Conservation (phyloP, 306 rosid species). For the Pyrus bretschneideri region DNA sequence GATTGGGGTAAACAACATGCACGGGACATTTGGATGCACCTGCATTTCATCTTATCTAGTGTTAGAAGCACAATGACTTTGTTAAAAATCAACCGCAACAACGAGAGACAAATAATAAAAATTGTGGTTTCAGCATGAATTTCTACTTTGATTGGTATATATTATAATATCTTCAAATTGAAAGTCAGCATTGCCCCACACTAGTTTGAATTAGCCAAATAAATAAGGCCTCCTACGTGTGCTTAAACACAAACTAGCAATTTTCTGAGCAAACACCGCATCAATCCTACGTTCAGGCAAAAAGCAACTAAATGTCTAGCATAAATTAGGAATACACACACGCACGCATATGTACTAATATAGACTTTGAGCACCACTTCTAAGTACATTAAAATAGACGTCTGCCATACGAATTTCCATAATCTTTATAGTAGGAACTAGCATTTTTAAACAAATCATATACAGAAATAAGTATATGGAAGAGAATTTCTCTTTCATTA, state of each 20-base stretch:
- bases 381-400: not conserved
- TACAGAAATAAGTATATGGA: not conserved
- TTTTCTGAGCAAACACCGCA: too few species aligned
- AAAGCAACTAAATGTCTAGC: too few species aligned
- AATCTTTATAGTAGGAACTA: not conserved
- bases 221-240: too few species aligned
- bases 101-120: not conserved
- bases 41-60: slow-evolving; percentile 30
- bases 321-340: too few species aligned
- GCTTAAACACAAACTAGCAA: too few species aligned
- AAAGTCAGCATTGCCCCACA: too few species aligned
- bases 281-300: too few species aligned
- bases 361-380: not conserved
- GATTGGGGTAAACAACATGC: slow-evolving; percentile 98
- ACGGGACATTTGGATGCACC: slow-evolving; percentile 99
- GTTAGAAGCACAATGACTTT: slow-evolving; percentile 18
- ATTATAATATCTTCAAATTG: too few species aligned
- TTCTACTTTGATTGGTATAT: too few species aligned
- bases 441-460: not conserved
- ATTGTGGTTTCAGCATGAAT: too few species aligned
- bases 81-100: not conserved
- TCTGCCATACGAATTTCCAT: not conserved
- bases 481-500: not conserved
- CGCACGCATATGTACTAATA: not conserved
- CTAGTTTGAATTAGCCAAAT: too few species aligned